Evolutionary conservation across 176 grass and related monocot genomes (phyloP), one percentile per base, ranked within the genome.

Genomic region (Ampelocalamus luodianensis): DNA sequence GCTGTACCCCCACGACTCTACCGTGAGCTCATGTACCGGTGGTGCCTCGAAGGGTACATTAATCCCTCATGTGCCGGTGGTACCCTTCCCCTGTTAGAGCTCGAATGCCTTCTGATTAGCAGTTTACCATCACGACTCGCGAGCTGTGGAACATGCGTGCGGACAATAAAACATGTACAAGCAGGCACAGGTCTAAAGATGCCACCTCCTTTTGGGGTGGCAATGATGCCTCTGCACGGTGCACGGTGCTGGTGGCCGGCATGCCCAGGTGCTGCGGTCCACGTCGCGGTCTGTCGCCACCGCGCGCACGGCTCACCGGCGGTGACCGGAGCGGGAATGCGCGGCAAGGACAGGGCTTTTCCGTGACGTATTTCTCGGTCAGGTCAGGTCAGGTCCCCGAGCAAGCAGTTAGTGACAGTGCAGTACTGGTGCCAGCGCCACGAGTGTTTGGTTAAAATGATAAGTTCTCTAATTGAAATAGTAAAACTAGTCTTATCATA

Each of bases 161-260:
- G 10, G 50, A 34, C 53, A 64, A 43, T 23, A 17, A 17, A 43
- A 32, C 49, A 58, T 26, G n/a, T 12, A 11, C 32, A 29, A 27
- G 24, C 68, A 14, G 72, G 29, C 48, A 15, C 44, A 50, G 7
- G 43, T 76, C 43, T 32, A 65, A 65, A 72, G 55, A 40, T 77
- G 78, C 45, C 74, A 22, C 53, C 65, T 7, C 20, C 40, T 60
- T 80, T 79, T 55, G 17, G 58, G 79, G 49, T 74, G n/a, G 74
- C 29, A 83, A 90, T 87, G 89, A 87, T 86, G 75, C 38, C 48
- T 18, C 37, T 78, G n/a, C n/a, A n/a, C n/a, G n/a, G n/a, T n/a
- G n/a, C n/a, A 83, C 46, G 88, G 59, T 37, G 79, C 14, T 23
- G 50, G 49, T 79, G 53, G 66, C 29, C 71, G 17, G 77, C 56